A percentile compares a stretch with the other conserved stretches of the same genome.
Conservation (phyloP, 2,329 filamentous ascomycete genomes). For the Fusarium beomiforme region DNA sequence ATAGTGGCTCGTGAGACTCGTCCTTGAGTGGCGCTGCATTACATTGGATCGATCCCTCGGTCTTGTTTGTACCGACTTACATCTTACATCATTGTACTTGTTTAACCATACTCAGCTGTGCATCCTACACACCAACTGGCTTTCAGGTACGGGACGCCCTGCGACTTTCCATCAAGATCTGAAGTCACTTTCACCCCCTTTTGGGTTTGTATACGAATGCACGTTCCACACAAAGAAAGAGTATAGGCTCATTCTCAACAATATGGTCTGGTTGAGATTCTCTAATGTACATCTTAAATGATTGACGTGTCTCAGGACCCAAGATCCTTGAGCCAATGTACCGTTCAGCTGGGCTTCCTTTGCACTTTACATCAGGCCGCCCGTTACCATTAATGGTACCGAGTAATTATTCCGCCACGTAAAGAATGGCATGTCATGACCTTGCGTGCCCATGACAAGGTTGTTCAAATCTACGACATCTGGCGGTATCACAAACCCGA, state of each 20-base stretch:
- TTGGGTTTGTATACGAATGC: constrained; percentile 14
- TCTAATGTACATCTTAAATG: constrained; percentile 13
- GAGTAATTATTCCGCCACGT: constrained; percentile 22
- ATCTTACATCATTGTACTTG: constrained; percentile 44
- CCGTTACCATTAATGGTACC: constrained; percentile 6
- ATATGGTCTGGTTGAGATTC: constrained; percentile 33
- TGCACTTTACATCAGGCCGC: background rate
- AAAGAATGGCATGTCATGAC: constrained; percentile 26
- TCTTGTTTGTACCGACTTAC: constrained; percentile 37
- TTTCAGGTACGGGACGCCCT: constrained; percentile 24
- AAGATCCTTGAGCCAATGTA: constrained; percentile 35
- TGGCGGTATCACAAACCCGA: constrained; percentile 28
- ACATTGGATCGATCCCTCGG: constrained; percentile 29
- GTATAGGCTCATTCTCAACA: constrained; percentile 33
- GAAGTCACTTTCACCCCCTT: constrained; percentile 29
- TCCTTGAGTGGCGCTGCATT: constrained; percentile 29
- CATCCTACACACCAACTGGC: constrained; percentile 25
- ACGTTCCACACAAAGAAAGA: constrained; percentile 22
- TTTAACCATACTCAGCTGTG: constrained; percentile 15
- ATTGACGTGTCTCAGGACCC: constrained; percentile 20
- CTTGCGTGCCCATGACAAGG: constrained; percentile 17
- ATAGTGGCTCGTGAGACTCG: constrained; percentile 33
- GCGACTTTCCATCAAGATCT: constrained; percentile 19
- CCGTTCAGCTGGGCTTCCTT: constrained; percentile 23
- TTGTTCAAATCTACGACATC: constrained; percentile 14